phyloP scores from a whole-genome alignment of 371 early-diverging fungal species.

The Caulochytrium protostelioides region DNA sequence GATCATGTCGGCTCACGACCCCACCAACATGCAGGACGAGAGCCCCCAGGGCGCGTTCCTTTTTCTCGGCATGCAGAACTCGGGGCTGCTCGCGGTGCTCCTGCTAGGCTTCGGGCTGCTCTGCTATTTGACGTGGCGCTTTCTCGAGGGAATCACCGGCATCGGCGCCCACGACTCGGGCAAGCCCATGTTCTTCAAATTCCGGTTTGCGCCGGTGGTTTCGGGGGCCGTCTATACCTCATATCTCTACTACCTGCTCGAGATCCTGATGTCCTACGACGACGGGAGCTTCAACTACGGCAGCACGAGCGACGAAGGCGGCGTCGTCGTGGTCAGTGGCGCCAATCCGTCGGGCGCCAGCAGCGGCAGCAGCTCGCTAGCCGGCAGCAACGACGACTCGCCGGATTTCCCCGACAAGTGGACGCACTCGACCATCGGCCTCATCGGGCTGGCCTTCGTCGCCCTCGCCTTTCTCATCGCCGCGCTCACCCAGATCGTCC shows the following conservation, averaged over 20 bases:
- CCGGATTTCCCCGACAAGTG: constrained; percentile 20
- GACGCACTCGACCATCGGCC: constrained; percentile 12
- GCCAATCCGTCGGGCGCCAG: no score
- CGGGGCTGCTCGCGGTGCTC: constrained; percentile 17
- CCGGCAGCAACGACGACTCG: constrained; percentile 11
- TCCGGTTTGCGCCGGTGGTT: constrained; percentile 23
- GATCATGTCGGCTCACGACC: constrained; percentile 16
- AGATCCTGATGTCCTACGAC: constrained; percentile 20
- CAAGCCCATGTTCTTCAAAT: constrained; percentile 24
- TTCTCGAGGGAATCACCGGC: constrained; percentile 24
- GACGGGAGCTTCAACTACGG: no score
- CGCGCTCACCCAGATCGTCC: constrained; percentile 18
- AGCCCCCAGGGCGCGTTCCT: constrained; percentile 26
- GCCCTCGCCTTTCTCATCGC: constrained; percentile 23
- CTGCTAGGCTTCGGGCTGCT: constrained; percentile 20
- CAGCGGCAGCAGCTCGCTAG: no score
- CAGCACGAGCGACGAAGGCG: no score
- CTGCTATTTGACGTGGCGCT: constrained; percentile 24
- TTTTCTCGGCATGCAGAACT: constrained; percentile 15
- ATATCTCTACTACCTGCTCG: constrained; percentile 21
- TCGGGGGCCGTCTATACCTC: constrained; percentile 20
- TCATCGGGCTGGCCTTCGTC: constrained; percentile 15
- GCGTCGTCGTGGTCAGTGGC: no score
- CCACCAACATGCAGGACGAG: constrained; percentile 16
- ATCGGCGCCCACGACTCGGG: constrained; percentile 18